Evolutionary conservation across 2,329 filamentous ascomycete genomes (phyloP).

Genomic region (Bimuria novae-zelandiae): DNA sequence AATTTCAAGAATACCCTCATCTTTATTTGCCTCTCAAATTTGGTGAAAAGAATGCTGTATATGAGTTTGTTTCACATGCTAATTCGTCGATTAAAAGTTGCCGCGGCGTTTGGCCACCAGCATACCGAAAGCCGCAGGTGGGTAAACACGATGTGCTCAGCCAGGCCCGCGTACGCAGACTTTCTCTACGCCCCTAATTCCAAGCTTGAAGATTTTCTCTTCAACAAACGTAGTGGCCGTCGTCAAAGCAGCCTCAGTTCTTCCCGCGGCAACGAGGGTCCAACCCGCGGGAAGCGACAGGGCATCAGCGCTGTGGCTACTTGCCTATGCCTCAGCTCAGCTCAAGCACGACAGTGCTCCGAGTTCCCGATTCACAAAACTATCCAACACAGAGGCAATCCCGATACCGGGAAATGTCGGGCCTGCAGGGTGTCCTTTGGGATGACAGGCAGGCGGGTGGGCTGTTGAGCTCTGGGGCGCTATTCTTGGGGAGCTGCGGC

Average conservation of each 20-base stretch:
- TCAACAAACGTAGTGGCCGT: too few species aligned
- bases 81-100: background rate
- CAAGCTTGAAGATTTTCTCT: background rate
- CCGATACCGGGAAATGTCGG: slow-evolving; percentile 2
- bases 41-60: too few species aligned
- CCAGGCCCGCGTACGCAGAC: too few species aligned
- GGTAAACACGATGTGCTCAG: background rate
- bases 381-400: slow-evolving; percentile 3
- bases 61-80: background rate
- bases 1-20: slow-evolving; percentile 2
- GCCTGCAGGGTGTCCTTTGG: background rate
- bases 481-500: slow-evolving; percentile 1
- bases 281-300: background rate
- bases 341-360: too few species aligned
- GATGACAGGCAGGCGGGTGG: background rate
- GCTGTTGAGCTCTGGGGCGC: background rate
- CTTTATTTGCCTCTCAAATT: background rate
- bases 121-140: background rate
- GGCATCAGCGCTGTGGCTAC: background rate
- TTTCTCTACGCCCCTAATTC: background rate
- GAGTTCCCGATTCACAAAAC: background rate
- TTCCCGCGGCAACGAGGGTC: background rate
- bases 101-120: background rate
- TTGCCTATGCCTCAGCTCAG: background rate
- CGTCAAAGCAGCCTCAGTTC: background rate